Percentiles rank a stretch among this genome's conserved stretches.
Conservation (phyloP, 352 stramenopile species). For the Phytophthora podocarpi region DNA sequence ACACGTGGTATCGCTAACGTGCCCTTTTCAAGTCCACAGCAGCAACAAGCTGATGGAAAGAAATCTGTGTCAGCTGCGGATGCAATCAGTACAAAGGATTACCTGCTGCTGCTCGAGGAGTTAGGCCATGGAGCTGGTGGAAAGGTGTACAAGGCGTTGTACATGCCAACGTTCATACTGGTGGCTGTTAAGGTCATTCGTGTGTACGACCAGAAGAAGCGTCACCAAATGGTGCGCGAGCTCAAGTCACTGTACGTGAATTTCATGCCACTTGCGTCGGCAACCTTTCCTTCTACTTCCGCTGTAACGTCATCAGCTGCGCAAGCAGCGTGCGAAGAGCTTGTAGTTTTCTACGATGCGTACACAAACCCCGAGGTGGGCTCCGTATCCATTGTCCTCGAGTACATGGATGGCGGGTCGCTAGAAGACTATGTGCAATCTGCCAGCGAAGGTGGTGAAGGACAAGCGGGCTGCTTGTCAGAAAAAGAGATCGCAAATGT, state of each 20-base stretch:
- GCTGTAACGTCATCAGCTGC: background rate
- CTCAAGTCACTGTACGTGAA: constrained; percentile 87
- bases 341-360: constrained; percentile 93
- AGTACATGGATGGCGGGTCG: constrained; percentile 94
- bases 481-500: constrained; percentile 87
- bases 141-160: constrained; percentile 90
- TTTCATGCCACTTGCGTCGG: constrained; percentile 70
- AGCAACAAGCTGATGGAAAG: constrained; percentile 7
- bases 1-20: constrained; percentile 75
- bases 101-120: constrained; percentile 70
- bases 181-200: constrained; percentile 91
- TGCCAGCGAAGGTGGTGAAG: constrained; percentile 9
- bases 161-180: constrained; percentile 88
- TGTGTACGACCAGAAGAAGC: constrained; percentile 89
- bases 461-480: constrained; percentile 33
- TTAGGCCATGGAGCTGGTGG: constrained; percentile 85
- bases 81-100: constrained; percentile 62
- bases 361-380: constrained; percentile 89
- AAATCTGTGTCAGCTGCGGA: constrained; percentile 19
- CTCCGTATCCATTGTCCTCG: constrained; percentile 92
- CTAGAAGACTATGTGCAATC: constrained; percentile 80
- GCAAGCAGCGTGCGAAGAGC: constrained; percentile 70
- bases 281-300: constrained; percentile 9
- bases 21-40: constrained; percentile 48
- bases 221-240: constrained; percentile 88